These are phyloP conservation scores for Phytophthora kernoviae DNA, from an alignment of 352 stramenopile genomes.

Conservation along the genomic window DNA sequence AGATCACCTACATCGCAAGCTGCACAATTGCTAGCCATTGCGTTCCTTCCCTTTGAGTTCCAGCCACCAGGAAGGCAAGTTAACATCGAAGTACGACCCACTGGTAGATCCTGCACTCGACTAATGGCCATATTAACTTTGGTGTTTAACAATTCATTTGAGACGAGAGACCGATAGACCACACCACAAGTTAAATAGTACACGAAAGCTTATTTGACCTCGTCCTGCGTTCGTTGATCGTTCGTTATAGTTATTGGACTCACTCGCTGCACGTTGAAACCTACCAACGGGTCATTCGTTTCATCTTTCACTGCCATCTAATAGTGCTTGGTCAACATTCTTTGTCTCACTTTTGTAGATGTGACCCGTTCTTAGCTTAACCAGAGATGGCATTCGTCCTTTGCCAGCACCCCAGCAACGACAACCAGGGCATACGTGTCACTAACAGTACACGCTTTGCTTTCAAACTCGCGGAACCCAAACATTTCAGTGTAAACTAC, in stretches of 20 bases:
- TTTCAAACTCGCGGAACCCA: not conserved
- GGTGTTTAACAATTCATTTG: no score
- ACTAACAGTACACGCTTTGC: constrained; percentile 6
- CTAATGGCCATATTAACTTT: no score
- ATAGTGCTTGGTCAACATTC: not conserved
- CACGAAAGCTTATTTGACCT: not conserved
- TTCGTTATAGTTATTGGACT: not conserved
- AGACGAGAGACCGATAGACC: no score
- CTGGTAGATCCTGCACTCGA: no score
- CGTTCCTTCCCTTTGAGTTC: no score
- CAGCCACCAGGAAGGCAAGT: no score
- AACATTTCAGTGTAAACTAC: not conserved
- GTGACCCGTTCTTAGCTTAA: not conserved
- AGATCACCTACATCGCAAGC: not conserved
- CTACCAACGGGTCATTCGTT: constrained; percentile 33
- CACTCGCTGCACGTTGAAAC: constrained; percentile 8
- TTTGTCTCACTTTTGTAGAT: constrained; percentile 22
- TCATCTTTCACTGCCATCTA: constrained; percentile 19
- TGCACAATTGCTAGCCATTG: no score
- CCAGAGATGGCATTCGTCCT: constrained; percentile 13
- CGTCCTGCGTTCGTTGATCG: not conserved
- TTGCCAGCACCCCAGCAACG: constrained; percentile 5
- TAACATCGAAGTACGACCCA: no score
- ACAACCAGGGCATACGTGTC: not conserved
- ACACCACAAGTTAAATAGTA: no score